phyloP scores from a whole-genome alignment of 495 filamentous ascomycete species.

The Aspergillus asperescens region DNA sequence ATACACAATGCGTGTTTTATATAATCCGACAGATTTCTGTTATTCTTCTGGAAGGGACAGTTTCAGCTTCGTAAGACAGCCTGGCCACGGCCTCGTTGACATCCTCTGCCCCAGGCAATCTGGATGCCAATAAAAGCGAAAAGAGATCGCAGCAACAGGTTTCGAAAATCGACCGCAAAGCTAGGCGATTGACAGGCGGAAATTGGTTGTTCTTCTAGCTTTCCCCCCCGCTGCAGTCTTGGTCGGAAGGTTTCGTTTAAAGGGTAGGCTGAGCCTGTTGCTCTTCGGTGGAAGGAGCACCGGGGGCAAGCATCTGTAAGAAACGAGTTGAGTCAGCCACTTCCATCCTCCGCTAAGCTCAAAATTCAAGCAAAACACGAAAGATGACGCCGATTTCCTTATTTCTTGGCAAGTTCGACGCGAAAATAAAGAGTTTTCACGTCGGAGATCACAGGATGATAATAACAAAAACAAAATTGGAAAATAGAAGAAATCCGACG shows the following conservation, averaged over 20 bases:
- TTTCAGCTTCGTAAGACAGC: neutral
- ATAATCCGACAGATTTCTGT: neutral
- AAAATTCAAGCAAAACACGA: neutral
- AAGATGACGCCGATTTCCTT: neutral
- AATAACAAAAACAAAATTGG: neutral
- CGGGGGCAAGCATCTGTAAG: slow-evolving; percentile 47
- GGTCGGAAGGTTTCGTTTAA: slow-evolving; percentile 34
- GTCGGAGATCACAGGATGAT: neutral
- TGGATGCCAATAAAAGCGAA: slow-evolving; percentile 1
- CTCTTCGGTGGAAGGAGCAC: slow-evolving; percentile 30
- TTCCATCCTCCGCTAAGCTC: neutral
- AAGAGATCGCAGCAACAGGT: slow-evolving; percentile 6
- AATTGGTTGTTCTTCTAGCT: slow-evolving; percentile 1
- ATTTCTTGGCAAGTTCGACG: slow-evolving; percentile 12
- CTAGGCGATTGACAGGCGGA: slow-evolving; percentile 8
- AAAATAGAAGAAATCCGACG: neutral
- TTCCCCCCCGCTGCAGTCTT: slow-evolving; percentile 17
- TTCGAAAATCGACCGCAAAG: slow-evolving; percentile 3
- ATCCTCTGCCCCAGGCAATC: slow-evolving; percentile 13
- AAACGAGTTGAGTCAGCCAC: slow-evolving; percentile 12
- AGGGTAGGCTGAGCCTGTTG: slow-evolving; percentile 37
- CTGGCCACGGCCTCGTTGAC: neutral
- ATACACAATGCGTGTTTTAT: neutral
- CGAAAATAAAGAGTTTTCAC: slow-evolving; percentile 8
- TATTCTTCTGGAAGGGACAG: neutral